phyloP scores from a whole-genome alignment of 2,329 filamentous ascomycete species.

The Exserohilum turcica region DNA sequence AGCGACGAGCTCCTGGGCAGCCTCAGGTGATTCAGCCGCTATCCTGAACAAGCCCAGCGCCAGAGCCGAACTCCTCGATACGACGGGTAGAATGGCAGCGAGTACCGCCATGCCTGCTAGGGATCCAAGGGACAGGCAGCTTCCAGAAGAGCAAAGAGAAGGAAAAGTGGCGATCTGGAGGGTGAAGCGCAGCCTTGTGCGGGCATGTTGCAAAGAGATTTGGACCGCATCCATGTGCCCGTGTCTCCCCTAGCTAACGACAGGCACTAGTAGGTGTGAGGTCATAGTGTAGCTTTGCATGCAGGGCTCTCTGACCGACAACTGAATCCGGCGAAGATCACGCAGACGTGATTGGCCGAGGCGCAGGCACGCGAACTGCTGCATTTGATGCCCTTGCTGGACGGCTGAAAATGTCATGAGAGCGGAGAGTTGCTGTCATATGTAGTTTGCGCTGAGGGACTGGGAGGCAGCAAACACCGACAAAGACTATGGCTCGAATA shows the following conservation, averaged over 20 bases:
- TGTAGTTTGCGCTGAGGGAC: no score
- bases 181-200: slow-evolving; percentile 11
- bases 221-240: slow-evolving; percentile 26
- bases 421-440: slow-evolving; percentile 18
- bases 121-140: not conserved
- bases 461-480: no score
- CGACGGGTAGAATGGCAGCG: slow-evolving; percentile 43
- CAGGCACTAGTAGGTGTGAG: slow-evolving; percentile 24
- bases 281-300: slow-evolving; percentile 30
- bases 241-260: slow-evolving; percentile 8
- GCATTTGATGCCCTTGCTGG: slow-evolving; percentile 15
- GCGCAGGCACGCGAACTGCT: slow-evolving; percentile 23
- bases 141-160: slow-evolving; percentile 1
- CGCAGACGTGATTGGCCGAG: slow-evolving; percentile 25
- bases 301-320: slow-evolving; percentile 37
- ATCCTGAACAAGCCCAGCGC: slow-evolving; percentile 43
- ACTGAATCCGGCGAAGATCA: slow-evolving; percentile 23
- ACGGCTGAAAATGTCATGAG: slow-evolving; percentile 18
- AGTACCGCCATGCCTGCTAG: slow-evolving; percentile 40
- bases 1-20: slow-evolving; percentile 33
- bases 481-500: not conserved
- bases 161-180: slow-evolving; percentile 8
- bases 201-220: slow-evolving; percentile 14
- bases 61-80: slow-evolving; percentile 41
- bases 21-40: slow-evolving; percentile 29